Base-by-base conservation (phyloP, 768 basidiomycete genomes). In the Mycena kentingensis region DNA sequence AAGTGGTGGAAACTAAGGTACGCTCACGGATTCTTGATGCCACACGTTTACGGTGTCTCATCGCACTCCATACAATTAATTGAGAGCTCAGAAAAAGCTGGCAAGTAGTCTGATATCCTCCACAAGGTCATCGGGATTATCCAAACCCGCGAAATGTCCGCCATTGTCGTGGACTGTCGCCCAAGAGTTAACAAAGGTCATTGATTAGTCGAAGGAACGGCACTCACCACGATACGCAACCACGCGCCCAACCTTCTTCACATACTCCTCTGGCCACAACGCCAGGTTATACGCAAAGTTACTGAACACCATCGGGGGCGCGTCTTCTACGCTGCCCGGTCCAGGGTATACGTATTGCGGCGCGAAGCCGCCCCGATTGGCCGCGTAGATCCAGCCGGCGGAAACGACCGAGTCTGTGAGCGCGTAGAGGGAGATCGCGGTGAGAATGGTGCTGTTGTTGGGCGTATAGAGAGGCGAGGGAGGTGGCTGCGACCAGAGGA, bases 391-490 rank as follows among this genome's bases (percentile, higher is more conserved):
- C 37, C 59, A 51, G 10, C 50, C 38, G 5, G 64, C 57, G 8
- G 61, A 60, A 2, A 49, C 34, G 50, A 64, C 61, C 5, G 63
- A 51, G 12, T 49, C 24, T 22, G 63, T 60, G 43, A 65, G 61
- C 37, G 50, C 62, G 56, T 66, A 66, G 3, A 65, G 52, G 16
- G 66, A 64, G 26, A 65, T 52, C 1, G 61, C 54, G 24, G 58
- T 61, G 19, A 63, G 50, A 38, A 64, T 58, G n/a, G 54, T 54
- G 4, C 41, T 35, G 24, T 34, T 21, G 31, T 49, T 29, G 32
- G 52, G 34, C 28, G 36, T 31, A 11, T 45, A 53, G 10, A 46
- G 52, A 7, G 49, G 48, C 39, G 48, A 54, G 50, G 45, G 60
- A 36, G 52, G 42, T 43, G 5, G 53, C 32, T 54, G 54, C 24